Percentiles rank a stretch among this genome's conserved stretches.
phyloP scores from a whole-genome alignment of 2,329 filamentous ascomycete species.

The Corinectria fuckeliana region DNA sequence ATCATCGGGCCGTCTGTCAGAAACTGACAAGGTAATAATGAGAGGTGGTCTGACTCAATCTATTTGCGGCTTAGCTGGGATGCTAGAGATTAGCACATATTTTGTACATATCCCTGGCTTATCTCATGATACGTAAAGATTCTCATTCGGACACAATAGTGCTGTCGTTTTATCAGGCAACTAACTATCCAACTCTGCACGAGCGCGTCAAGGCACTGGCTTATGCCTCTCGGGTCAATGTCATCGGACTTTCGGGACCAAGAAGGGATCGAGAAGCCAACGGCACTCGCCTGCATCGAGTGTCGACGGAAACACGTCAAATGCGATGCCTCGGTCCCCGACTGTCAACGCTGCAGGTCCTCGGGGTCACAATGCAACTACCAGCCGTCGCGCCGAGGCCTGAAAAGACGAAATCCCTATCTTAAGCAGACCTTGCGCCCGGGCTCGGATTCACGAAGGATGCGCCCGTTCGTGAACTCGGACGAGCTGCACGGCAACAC shows the following conservation, averaged over 20 bases:
- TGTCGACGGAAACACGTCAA: conserved; percentile 35
- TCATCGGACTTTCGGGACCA: neutral
- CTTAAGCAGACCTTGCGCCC: neutral
- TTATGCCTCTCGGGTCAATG: neutral
- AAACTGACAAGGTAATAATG: neutral
- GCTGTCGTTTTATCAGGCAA: neutral
- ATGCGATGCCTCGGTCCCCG: conserved; percentile 30
- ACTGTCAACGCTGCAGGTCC: conserved; percentile 28
- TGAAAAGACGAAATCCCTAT: conserved; percentile 9
- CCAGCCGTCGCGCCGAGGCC: conserved; percentile 31
- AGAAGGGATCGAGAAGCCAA: conserved; percentile 3
- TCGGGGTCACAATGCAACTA: conserved; percentile 22
- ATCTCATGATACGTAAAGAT: neutral
- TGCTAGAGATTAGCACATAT: neutral
- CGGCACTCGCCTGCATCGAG: conserved; percentile 26
- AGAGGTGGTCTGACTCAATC: neutral
- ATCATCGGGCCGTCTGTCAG: neutral
- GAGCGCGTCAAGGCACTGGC: neutral
- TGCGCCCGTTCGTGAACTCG: neutral
- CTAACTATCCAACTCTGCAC: neutral
- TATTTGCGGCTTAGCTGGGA: neutral
- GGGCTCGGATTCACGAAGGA: neutral
- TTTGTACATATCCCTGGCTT: neutral
- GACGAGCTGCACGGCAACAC: neutral
- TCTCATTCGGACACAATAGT: neutral